A percentile compares a stretch with the other conserved stretches of the same genome.
Evolutionary conservation across 495 filamentous ascomycete genomes (phyloP).

Genomic region (Hypoxylon intermedium): DNA sequence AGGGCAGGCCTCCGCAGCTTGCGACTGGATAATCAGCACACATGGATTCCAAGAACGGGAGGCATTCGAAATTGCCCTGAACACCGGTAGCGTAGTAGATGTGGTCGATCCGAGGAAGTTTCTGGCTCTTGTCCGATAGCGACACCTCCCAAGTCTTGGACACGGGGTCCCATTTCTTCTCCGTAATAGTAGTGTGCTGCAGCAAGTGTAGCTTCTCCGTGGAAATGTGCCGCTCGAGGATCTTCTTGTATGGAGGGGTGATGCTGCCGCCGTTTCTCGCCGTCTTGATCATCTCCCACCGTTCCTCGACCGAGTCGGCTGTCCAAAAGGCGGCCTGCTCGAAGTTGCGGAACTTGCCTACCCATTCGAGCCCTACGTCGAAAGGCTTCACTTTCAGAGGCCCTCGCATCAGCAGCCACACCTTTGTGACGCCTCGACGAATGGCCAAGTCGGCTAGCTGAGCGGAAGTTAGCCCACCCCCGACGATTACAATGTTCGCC

Average conservation of each 20-base stretch:
- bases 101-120: conserved; percentile 64
- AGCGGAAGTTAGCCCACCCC: conserved; percentile 67
- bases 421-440: conserved; percentile 58
- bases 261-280: conserved; percentile 70
- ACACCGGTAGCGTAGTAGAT: conserved; percentile 71
- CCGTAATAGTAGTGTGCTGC: conserved; percentile 55
- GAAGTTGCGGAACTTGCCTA: conserved; percentile 71
- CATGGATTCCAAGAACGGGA: conserved; percentile 60
- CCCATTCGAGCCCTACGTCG: conserved; percentile 68
- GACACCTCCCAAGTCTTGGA: conserved; percentile 57
- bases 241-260: conserved; percentile 63
- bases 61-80: conserved; percentile 55
- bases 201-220: conserved; percentile 55
- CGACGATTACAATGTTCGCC: conserved; percentile 64
- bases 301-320: conserved; percentile 64
- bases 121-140: conserved; percentile 57
- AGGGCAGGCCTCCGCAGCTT: conserved; percentile 62
- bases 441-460: conserved; percentile 66
- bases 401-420: conserved; percentile 66
- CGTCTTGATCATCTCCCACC: conserved; percentile 60
- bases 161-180: conserved; percentile 38
- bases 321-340: conserved; percentile 69
- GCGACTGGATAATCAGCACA: conserved; percentile 60
- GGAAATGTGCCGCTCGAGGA: conserved; percentile 58
- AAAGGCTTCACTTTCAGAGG: conserved; percentile 68